phyloP scores from a whole-genome alignment of 768 basidiomycete species.

The Ramaria rubella region DNA sequence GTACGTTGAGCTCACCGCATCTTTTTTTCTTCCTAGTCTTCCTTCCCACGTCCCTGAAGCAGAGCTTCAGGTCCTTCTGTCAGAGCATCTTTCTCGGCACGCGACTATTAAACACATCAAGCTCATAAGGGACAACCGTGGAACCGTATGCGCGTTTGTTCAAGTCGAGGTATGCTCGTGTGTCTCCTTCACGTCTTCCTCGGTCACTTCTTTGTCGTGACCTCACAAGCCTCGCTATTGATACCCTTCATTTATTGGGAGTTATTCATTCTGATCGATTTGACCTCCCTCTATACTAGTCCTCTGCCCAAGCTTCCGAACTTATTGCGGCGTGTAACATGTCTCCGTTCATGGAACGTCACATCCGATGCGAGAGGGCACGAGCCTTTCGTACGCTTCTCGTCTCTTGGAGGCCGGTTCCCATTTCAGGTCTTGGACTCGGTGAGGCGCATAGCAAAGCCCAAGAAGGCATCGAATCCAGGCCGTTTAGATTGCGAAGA shows the following conservation, averaged over 20 bases:
- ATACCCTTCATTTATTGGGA: neutral
- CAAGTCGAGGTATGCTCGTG: conserved; percentile 65
- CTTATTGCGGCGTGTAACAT: conserved; percentile 10
- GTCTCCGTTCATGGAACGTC: conserved; percentile 61
- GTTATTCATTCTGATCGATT: neutral
- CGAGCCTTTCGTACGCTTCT: conserved; percentile 68
- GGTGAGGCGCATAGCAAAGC: conserved; percentile 2
- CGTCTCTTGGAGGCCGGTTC: conserved; percentile 51
- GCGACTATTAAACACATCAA: conserved; percentile 60
- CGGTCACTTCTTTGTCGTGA: neutral
- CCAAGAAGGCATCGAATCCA: conserved; percentile 11
- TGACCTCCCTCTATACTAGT: conserved; percentile 7
- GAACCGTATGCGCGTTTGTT: conserved; percentile 77
- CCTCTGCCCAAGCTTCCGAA: conserved; percentile 13
- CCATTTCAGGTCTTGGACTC: conserved; percentile 9
- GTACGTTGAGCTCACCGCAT: conserved; percentile 1
- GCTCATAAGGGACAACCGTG: conserved; percentile 68
- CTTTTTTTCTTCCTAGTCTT: conserved; percentile 40
- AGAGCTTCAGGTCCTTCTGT: conserved; percentile 55
- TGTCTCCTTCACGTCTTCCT: conserved; percentile 6
- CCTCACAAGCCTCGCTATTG: neutral
- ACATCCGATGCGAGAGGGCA: conserved; percentile 71
- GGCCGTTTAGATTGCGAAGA: conserved; percentile 17
- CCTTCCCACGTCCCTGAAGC: conserved; percentile 60
- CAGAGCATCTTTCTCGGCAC: conserved; percentile 60